Conservation (phyloP, 371 early-diverging fungal genomes). For the Gilbertella persicaria region DNA sequence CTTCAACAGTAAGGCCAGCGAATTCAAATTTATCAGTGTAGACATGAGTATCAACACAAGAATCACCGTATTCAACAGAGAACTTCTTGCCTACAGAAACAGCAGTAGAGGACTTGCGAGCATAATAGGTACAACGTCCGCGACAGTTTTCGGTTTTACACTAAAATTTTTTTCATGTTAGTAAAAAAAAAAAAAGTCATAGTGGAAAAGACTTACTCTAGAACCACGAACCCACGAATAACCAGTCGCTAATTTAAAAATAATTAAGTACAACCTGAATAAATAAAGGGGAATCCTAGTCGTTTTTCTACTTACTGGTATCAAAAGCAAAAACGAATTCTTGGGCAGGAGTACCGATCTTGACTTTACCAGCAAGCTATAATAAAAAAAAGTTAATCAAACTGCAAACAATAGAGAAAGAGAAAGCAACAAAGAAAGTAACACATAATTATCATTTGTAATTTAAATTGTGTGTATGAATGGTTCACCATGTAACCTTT, state of each 20-base stretch:
- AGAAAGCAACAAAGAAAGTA: background rate
- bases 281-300: constrained; percentile 3
- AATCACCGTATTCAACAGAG: constrained; percentile 46
- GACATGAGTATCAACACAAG: constrained; percentile 45
- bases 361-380: constrained; percentile 50
- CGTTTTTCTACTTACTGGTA: constrained; percentile 37
- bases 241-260: constrained; percentile 41
- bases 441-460: background rate
- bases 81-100: constrained; percentile 32
- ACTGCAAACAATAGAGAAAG: background rate
- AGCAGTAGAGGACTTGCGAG: constrained; percentile 33
- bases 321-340: constrained; percentile 52
- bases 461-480: background rate
- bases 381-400: background rate
- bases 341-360: constrained; percentile 48
- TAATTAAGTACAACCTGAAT: constrained; percentile 20
- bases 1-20: constrained; percentile 30
- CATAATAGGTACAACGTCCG: constrained; percentile 46
- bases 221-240: constrained; percentile 56
- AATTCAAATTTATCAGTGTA: constrained; percentile 45
- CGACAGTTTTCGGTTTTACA: constrained; percentile 51
- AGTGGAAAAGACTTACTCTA: constrained; percentile 26
- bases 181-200: constrained; percentile 8
- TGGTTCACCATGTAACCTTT: background rate
- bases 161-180: constrained; percentile 9